Evolutionary conservation across 2,329 filamentous ascomycete genomes (phyloP).

Genomic region (Zymoseptoria tritici): DNA sequence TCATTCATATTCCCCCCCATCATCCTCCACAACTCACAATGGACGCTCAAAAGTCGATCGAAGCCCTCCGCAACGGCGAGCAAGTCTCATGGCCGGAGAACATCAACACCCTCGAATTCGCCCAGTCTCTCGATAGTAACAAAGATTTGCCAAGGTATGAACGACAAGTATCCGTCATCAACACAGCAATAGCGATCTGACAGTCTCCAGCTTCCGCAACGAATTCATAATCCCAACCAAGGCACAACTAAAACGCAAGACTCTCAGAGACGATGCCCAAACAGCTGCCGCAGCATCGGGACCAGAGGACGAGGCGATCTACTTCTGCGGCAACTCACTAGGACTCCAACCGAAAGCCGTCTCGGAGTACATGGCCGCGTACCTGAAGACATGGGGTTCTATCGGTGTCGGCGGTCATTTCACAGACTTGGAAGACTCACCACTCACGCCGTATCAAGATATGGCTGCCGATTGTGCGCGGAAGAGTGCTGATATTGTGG

Average conservation of each 20-base stretch:
- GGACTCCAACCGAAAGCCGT: slow-evolving; percentile 71
- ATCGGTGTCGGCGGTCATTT: slow-evolving; percentile 77
- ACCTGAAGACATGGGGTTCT: slow-evolving; percentile 75
- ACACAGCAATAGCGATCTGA: background rate
- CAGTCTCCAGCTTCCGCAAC: slow-evolving; percentile 14
- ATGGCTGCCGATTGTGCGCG: slow-evolving; percentile 66
- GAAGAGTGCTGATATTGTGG: slow-evolving; percentile 65
- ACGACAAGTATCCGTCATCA: background rate
- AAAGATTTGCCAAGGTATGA: slow-evolving; percentile 8
- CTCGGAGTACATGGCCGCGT: slow-evolving; percentile 57
- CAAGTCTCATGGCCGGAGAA: slow-evolving; percentile 18
- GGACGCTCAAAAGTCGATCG: slow-evolving; percentile 19
- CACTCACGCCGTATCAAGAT: slow-evolving; percentile 66
- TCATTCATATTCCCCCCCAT: background rate
- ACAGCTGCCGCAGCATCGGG: slow-evolving; percentile 12
- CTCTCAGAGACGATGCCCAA: slow-evolving; percentile 33
- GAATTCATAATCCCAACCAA: slow-evolving; percentile 74
- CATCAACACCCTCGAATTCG: slow-evolving; percentile 22
- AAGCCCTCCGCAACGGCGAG: slow-evolving; percentile 20
- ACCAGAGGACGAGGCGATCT: slow-evolving; percentile 49
- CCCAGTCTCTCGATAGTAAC: slow-evolving; percentile 18
- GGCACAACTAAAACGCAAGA: slow-evolving; percentile 59
- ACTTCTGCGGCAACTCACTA: slow-evolving; percentile 84
- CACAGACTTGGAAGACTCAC: slow-evolving; percentile 48
- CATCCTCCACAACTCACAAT: slow-evolving; percentile 9